phyloP scores from a whole-genome alignment of 2,329 filamentous ascomycete species.

The Ceratocystis eucalypticola region DNA sequence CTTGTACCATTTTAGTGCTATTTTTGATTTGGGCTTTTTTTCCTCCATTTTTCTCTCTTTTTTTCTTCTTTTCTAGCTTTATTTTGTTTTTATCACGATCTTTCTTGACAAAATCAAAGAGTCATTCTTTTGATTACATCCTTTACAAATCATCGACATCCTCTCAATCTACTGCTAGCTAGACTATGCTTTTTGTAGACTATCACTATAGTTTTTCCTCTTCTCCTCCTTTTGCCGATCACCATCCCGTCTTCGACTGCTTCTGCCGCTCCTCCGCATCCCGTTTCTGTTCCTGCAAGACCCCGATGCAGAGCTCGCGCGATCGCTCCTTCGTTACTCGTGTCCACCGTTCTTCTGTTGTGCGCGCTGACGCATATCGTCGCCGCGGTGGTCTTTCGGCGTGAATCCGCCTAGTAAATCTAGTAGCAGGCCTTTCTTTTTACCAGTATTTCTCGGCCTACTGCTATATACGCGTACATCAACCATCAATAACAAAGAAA shows the following conservation, averaged over 20 bases:
- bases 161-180: not conserved
- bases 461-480: not conserved
- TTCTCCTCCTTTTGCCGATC: conserved; percentile 4
- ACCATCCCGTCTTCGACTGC: conserved; percentile 10
- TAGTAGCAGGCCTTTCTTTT: not conserved
- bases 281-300: conserved; percentile 11
- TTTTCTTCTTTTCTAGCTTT: not conserved
- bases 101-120: not conserved
- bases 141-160: not conserved
- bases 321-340: conserved; percentile 6
- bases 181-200: conserved; percentile 19
- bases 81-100: not conserved
- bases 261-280: not conserved
- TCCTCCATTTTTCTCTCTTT: conserved; percentile 12
- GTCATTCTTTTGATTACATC: not conserved
- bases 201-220: conserved; percentile 1
- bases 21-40: conserved; percentile 22
- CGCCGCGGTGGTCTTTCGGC: conserved; percentile 18
- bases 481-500: not conserved
- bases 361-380: conserved; percentile 19
- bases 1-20: conserved; percentile 6
- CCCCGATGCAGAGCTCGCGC: conserved; percentile 12
- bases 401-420: conserved; percentile 15
- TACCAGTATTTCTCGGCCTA: not conserved
- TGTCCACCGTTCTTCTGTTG: conserved; percentile 13